Evolutionary conservation across 1,139 yeast species (phyloP), one percentile per base, ranked within the genome.

Genomic region (Magnusiomyces ingens): DNA sequence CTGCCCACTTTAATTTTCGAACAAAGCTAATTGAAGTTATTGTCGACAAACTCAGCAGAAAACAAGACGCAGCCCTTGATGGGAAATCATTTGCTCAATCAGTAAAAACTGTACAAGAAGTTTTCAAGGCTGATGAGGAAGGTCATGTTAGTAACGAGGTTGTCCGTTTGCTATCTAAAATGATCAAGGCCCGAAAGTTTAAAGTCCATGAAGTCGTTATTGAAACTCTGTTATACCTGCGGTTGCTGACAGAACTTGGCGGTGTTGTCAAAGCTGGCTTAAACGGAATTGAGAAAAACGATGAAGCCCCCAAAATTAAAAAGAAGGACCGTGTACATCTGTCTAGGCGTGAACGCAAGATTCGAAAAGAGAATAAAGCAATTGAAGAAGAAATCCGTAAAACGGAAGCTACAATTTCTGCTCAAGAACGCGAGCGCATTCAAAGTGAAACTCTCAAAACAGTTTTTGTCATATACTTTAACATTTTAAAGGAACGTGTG

Each of bases 321-420:
- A 90, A 89, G 75, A 88, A 90, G 67, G 95, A 93, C 67, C 76
- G 97, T 61, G 88, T 87, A 5, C 96, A 91, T 72, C 71, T 91
- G 53, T 84, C 95, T 12, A 93, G 91, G 70, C 87, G 86, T 67
- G 93, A 91, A 70, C 78, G 86, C 61, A 93, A 93, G 64, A 85
- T 82, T 17, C 78, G 96, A 60, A 91, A 90, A 66, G 98, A 91
- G 66, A 76, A 85, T 63, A 87, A 85, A 62, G 82, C 78, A 59
- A 91, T 93, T 58, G 98, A 91, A 59, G 89, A 86, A 64, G 99
- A 93, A 69, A 76, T 90, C 81, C 77, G 85, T 60, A 79, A 75
- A 59, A 98, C 98, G 2, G 96, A 93, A 67, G 85, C 83, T 58
- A 85, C 91, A 1, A 84, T 93, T 3, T 85, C 96, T 1, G 83